Percentiles rank a stretch among this genome's conserved stretches.
These are phyloP conservation scores for Chrysoporthe deuterocubensis DNA, from an alignment of 2,329 filamentous ascomycete genomes.

Conservation along the genomic window DNA sequence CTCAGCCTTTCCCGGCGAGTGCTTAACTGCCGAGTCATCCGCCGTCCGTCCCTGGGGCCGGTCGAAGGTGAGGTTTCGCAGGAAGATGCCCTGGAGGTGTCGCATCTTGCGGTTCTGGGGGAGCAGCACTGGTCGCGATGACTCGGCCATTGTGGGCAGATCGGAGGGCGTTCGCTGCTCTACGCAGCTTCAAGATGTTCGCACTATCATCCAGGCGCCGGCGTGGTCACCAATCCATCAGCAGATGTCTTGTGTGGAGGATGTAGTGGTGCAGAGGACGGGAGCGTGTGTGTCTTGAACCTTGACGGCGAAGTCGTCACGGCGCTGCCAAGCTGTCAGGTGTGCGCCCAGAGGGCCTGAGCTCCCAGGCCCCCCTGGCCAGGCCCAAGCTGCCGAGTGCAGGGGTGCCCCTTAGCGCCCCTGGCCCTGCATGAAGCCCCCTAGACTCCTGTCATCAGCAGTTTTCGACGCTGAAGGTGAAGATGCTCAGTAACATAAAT, in stretches of 20 bases:
- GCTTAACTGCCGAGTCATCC: slow-evolving; percentile 77
- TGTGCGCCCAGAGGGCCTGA: neutral
- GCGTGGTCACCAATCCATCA: neutral
- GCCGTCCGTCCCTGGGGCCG: slow-evolving; percentile 63
- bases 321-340: slow-evolving; percentile 8
- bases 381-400: neutral
- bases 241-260: neutral
- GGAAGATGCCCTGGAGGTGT: slow-evolving; percentile 82
- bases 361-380: neutral
- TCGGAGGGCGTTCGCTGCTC: slow-evolving; percentile 14
- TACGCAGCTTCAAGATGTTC: slow-evolving; percentile 21
- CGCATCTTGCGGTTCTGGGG: slow-evolving; percentile 84
- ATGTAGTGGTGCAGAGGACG: neutral
- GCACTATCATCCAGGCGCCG: slow-evolving; percentile 20
- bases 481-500: too few relatives aligned
- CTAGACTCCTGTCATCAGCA: neutral
- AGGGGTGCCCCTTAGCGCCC: neutral
- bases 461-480: neutral
- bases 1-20: slow-evolving; percentile 69
- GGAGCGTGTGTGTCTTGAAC: neutral
- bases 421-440: neutral
- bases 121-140: slow-evolving; percentile 55
- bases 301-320: neutral
- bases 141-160: slow-evolving; percentile 36
- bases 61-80: slow-evolving; percentile 81